Percentiles rank a stretch among this genome's conserved stretches.
These are phyloP conservation scores for Tricharina praecox DNA, from an alignment of 495 filamentous ascomycete genomes.

Conservation along the genomic window DNA sequence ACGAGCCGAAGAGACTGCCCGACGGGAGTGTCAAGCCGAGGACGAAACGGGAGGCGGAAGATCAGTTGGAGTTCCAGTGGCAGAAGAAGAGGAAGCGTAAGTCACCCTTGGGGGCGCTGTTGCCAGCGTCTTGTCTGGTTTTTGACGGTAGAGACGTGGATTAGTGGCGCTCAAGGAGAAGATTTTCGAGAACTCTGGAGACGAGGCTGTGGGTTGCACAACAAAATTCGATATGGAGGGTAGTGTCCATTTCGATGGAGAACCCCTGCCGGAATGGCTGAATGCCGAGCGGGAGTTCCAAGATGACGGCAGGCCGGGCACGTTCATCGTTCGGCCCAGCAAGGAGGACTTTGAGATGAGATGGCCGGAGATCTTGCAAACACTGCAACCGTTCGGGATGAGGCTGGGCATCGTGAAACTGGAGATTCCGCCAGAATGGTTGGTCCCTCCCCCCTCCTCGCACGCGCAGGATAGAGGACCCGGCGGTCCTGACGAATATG, in stretches of 20 bases:
- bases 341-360: constrained; percentile 17
- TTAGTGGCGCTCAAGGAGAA: background rate
- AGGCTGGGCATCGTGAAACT: constrained; percentile 18
- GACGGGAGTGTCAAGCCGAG: background rate
- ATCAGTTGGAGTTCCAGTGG: background rate
- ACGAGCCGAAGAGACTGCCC: background rate
- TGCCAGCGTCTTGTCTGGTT: no score
- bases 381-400: constrained; percentile 19
- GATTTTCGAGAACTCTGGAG: background rate
- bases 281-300: constrained; percentile 19
- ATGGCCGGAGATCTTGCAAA: constrained; percentile 15
- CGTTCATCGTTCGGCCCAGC: constrained; percentile 13
- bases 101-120: background rate
- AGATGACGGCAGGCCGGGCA: constrained; percentile 13
- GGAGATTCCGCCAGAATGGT: constrained; percentile 17
- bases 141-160: no score
- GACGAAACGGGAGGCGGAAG: background rate
- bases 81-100: background rate
- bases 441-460: background rate
- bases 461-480: background rate
- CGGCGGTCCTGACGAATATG: background rate
- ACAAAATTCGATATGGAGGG: background rate
- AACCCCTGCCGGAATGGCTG: constrained; percentile 15
- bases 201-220: background rate
- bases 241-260: background rate